Conservation (phyloP, 257 asterid genomes). For the Cynanchum wilfordii region DNA sequence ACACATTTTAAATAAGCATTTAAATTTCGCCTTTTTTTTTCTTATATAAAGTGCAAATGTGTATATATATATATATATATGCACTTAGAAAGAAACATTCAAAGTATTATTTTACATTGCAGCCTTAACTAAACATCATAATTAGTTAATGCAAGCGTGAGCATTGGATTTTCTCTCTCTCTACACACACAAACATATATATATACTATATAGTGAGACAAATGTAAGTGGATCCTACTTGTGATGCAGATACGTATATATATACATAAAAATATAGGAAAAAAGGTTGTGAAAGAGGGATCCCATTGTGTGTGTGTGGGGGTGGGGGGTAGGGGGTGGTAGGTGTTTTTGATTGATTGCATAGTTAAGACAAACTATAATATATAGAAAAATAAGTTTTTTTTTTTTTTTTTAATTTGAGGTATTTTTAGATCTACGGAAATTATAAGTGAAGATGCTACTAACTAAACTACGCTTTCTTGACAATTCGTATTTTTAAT, state of each 20-base stretch:
- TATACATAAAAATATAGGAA: too few relatives aligned
- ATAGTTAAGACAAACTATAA: constrained; percentile 9
- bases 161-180: constrained; percentile 11
- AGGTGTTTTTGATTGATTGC: background rate
- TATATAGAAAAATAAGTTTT: too few relatives aligned
- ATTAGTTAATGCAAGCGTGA: constrained; percentile 18
- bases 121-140: constrained; percentile 8
- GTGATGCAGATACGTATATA: constrained; percentile 10
- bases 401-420: too few relatives aligned
- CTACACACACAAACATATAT: background rate
- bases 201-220: constrained; percentile 15
- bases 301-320: background rate
- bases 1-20: too few relatives aligned
- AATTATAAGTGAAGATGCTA: too few relatives aligned
- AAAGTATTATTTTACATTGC: background rate
- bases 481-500: too few relatives aligned
- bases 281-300: background rate
- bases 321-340: background rate
- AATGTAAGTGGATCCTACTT: constrained; percentile 32
- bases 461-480: too few relatives aligned
- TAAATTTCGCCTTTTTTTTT: too few relatives aligned
- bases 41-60: too few relatives aligned
- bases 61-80: too few relatives aligned
- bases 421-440: too few relatives aligned
- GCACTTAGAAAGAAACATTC: background rate